Base-by-base conservation (phyloP, 208 protist genomes). In the Trypanosoma mega region DNA sequence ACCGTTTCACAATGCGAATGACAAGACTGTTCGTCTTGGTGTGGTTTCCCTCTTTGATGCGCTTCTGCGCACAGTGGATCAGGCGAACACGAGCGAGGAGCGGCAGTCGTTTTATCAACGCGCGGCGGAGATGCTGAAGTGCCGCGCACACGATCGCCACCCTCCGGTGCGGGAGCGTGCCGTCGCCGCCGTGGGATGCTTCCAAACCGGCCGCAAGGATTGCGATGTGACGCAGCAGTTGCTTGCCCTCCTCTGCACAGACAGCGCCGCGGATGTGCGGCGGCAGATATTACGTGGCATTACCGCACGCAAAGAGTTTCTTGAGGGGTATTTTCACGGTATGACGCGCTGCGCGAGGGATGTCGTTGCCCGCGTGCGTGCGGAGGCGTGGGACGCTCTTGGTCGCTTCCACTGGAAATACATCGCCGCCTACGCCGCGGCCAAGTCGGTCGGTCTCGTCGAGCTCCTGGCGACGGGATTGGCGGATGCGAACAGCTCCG, bases 181-280 rank as follows among this genome's bases (percentile, higher is more conserved):
- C 20, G 75, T 89, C 8, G 69, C 85, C 31, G 75, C 82, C 8
- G 72, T 83, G 16, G 72, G 84, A 0, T 84, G 76, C 14, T 96
- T 93, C 61, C 90, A 96, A 65, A 82, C 82, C 0, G 90, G 90
- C 5, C 85, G 87, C 52, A 82, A 79, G 45, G 73, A 82, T 65
- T 92, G 85, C 62, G 90, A 96, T 62, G 85, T 96, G 9, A 88
- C 90, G 29, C 84, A 92, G 69, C 85, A 93, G 68, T 78, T 96
- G 16, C 74, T 93, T 9, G 84, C 80, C 4, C 63, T 93, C 4
- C 76, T 93, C 14, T 93, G 85, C 80, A 85, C 65, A 30, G 90
- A 96, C 67, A 75, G 56, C 31, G 72, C 65, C 64, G 86, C 90
- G 0, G 86, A 93, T 54, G 90, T 96, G 45, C 83, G 90, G 16